Percentiles rank a stretch among this genome's conserved stretches.
These are phyloP conservation scores for Bretziella fagacearum DNA, from an alignment of 2,329 filamentous ascomycete genomes.

Conservation along the genomic window DNA sequence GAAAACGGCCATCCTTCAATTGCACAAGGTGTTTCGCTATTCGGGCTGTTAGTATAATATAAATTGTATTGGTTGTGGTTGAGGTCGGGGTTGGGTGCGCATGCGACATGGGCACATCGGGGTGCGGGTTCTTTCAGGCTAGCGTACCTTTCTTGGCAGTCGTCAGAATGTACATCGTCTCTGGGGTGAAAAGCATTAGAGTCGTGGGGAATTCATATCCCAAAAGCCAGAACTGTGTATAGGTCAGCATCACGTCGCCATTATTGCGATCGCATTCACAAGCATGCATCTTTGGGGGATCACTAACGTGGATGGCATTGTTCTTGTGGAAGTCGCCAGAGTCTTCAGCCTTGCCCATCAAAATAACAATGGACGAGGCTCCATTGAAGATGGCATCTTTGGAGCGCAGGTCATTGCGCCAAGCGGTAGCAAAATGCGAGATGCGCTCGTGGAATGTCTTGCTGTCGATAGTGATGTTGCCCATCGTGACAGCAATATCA, in stretches of 20 bases:
- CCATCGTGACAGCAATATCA: slow-evolving; percentile 32
- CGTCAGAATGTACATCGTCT: slow-evolving; percentile 80
- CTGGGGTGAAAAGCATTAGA: slow-evolving; percentile 76
- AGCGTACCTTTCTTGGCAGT: slow-evolving; percentile 87
- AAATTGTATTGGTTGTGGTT: neutral
- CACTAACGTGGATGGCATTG: slow-evolving; percentile 71
- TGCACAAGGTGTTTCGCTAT: slow-evolving; percentile 82
- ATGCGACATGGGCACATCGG: neutral
- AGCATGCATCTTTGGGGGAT: neutral
- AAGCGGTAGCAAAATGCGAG: slow-evolving; percentile 69
- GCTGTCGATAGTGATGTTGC: slow-evolving; percentile 89
- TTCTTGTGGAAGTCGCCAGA: slow-evolving; percentile 81
- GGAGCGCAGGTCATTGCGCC: slow-evolving; percentile 89
- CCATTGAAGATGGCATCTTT: slow-evolving; percentile 75
- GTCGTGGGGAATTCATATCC: slow-evolving; percentile 98
- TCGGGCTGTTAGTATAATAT: slow-evolving; percentile 8
- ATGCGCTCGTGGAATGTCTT: slow-evolving; percentile 87
- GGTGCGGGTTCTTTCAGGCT: neutral
- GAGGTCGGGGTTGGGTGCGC: neutral
- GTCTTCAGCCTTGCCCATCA: slow-evolving; percentile 93
- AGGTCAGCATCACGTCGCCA: neutral
- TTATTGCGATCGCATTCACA: slow-evolving; percentile 5
- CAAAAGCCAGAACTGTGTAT: slow-evolving; percentile 84
- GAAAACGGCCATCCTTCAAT: slow-evolving; percentile 80
- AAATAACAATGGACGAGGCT: slow-evolving; percentile 67